Conservation (phyloP, 768 basidiomycete genomes). For the Auricularia auricula-judae region DNA sequence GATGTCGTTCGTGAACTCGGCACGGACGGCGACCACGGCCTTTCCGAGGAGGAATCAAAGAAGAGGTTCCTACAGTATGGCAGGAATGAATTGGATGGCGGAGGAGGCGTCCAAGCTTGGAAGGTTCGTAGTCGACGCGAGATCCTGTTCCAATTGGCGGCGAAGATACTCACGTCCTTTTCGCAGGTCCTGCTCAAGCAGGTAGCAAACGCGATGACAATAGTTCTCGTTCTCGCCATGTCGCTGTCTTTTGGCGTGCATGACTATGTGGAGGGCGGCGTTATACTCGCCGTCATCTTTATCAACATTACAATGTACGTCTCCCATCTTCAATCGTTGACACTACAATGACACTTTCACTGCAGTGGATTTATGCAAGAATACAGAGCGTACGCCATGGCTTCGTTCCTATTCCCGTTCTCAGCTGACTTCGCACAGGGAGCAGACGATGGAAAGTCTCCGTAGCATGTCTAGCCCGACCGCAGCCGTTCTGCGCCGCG, state of each 20-base stretch:
- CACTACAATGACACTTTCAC: neutral
- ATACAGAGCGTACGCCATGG: slow-evolving; percentile 21
- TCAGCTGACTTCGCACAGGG: slow-evolving; percentile 7
- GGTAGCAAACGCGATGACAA: slow-evolving; percentile 30
- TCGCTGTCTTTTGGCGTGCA: slow-evolving; percentile 44
- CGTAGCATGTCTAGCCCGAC: slow-evolving; percentile 37
- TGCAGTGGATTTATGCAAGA: slow-evolving; percentile 37
- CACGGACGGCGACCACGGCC: slow-evolving; percentile 15
- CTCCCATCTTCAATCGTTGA: neutral
- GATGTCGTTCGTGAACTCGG: slow-evolving; percentile 19
- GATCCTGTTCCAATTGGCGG: neutral
- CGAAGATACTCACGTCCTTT: neutral
- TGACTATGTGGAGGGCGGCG: slow-evolving; percentile 42
- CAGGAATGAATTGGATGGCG: slow-evolving; percentile 21
- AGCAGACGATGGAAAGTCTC: slow-evolving; percentile 41
- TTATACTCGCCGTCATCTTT: slow-evolving; percentile 34
- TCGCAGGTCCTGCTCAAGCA: slow-evolving; percentile 12
- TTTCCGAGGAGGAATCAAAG: slow-evolving; percentile 15
- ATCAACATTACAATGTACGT: slow-evolving; percentile 22
- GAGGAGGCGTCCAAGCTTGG: slow-evolving; percentile 13
- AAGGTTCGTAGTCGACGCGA: neutral
- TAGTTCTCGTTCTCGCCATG: slow-evolving; percentile 25
- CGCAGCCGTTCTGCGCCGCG: slow-evolving; percentile 32
- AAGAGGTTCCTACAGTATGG: slow-evolving; percentile 17
- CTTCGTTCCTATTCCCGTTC: neutral